Conservation (phyloP, 345 rosid genomes). For the Populus pruinosa region DNA sequence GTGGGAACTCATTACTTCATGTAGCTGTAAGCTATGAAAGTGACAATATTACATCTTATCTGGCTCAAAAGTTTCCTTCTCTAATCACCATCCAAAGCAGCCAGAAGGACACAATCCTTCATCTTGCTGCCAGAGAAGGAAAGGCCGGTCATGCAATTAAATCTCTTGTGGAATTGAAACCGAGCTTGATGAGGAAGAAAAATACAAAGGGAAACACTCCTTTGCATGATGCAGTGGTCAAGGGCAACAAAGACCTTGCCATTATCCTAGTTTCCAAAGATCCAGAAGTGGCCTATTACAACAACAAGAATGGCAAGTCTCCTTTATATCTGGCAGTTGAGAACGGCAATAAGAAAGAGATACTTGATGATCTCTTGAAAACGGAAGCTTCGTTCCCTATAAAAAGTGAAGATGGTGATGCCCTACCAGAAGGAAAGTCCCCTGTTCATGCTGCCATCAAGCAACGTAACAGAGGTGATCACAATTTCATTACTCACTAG, state of each 20-base stretch:
- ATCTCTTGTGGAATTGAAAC: no score
- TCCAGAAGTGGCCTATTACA: background rate
- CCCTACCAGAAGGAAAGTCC: background rate
- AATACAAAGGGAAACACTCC: background rate
- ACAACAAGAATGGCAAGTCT: background rate
- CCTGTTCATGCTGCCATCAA: background rate
- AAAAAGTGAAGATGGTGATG: no score
- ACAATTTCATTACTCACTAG: background rate
- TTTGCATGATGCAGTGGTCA: constrained; percentile 10
- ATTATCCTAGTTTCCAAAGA: background rate
- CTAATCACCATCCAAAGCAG: no score
- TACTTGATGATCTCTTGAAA: background rate
- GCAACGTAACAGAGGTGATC: background rate
- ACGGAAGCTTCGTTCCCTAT: no score
- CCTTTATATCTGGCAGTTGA: background rate
- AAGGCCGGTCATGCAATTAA: no score
- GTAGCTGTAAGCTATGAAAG: background rate
- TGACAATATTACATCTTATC: background rate
- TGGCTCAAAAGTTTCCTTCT: background rate
- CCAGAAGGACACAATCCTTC: background rate
- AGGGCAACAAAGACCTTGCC: background rate
- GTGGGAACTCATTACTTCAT: background rate
- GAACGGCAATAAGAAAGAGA: background rate
- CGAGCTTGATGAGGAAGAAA: background rate
- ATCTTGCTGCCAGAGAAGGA: constrained; percentile 2